Base-by-base conservation (phyloP, 805 yeast species). In the Candida tibetensis region DNA sequence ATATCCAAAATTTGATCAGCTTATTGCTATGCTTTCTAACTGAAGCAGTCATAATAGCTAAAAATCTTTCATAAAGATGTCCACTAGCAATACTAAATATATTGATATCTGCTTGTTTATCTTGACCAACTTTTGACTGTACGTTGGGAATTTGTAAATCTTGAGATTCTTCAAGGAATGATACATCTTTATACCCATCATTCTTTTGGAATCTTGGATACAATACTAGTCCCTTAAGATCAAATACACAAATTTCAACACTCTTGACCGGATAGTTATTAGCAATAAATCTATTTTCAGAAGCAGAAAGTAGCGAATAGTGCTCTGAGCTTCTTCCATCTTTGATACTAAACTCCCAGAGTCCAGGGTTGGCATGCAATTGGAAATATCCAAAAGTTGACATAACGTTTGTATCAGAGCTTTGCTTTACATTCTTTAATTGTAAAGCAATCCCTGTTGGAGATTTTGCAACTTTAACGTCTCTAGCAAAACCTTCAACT, bases 11-110 rank as follows among this genome's bases (percentile, higher is more conserved):
- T 55, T 82, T 85, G 18, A 87, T 81, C 36, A 45, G 48, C 0
- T 80, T 67, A 36, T 76, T 77, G 1, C 77, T 64, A 46, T 82
- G 79, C 18, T 67, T 65, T 76, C 76, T 77, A 2, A 86, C 90
- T 3, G 93, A 83, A 1, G 78, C 78, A 37, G 82, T 81, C 95
- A 87, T 87, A n/a, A 83, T 82, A 12, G 82, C 71, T 40, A 83
- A 50, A 33, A 87, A 74, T 43, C 87, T 64, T 55, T 87, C 95
- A 56, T 87, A 86, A 27, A 80, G 59, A 46, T 80, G 87, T 0
- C 95, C 95, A 46, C 90, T 80, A 0, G 95, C 91, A 29, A 87
- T 81, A 0, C 90, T 74, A 63, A 87, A 88, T 27, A 87, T 81
- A 55, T 87, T 87, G 32, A 87, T 76, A 10, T 80, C 84, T 0